Evolutionary conservation across 495 filamentous ascomycete species (phyloP), one percentile per base, ranked within the genome.

Genomic region (Aspergillus ellipticus): DNA sequence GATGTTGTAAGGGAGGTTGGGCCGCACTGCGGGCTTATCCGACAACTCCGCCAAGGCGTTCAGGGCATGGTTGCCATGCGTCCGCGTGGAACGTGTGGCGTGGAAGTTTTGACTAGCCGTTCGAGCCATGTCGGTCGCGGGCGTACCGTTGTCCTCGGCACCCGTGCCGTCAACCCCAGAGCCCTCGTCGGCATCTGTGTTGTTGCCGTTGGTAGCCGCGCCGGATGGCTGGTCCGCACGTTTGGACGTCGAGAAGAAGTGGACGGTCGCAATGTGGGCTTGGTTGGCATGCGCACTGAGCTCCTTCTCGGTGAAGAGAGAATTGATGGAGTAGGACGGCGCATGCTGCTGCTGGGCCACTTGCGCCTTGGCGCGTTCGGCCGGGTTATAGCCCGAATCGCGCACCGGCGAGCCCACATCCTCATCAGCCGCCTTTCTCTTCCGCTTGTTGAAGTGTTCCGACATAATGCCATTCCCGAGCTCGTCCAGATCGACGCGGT

Each of bases 291-390:
- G 85, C 70, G 89, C 78, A 26, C 82, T 79, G 11, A 97, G 83
- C 70, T 97, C 93, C 73, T 93, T 96, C 57, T 96, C 92, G 0
- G 90, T 96, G 64, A 97, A 97, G 21, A 97, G 83, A 54, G 90
- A 89, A 49, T 96, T 87, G 55, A 97, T 85, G 43, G 87, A 90
- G 70, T 91, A 94, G 1, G 84, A 62, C 42, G 85, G 72, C 4
- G 76, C 70, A 33, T 65, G 59, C 59, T 69, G 66, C 54, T 80
- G 72, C 56, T 74, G 69, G 35, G 70, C 66, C 13, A 72, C 46
- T 42, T 70, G 65, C 3, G 66, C 59, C 51, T 77, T 73, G 33
- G 69, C 69, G 16, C 80, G 74, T 56, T 76, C 75, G 19, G 75
- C 76, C 17, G 80, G 80, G 17, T 73, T 13, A 71, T 33, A 73